phyloP scores from a whole-genome alignment of 192 early-diverging fungal species.

The Backusella circina region DNA sequence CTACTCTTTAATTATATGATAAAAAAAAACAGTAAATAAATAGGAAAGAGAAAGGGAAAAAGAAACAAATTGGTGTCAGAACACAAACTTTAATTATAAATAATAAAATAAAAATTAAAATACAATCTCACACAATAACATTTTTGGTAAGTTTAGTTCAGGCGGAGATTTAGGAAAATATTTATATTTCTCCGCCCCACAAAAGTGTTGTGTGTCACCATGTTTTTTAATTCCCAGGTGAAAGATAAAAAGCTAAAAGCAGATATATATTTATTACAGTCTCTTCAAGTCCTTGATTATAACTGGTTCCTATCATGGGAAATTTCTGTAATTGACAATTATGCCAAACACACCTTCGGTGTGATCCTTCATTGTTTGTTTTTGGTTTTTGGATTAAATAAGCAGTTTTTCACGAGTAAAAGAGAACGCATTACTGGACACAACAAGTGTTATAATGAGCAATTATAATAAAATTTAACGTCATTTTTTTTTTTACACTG shows the following conservation, averaged over 20 bases:
- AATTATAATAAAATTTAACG: too few relatives aligned
- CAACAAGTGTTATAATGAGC: too few relatives aligned
- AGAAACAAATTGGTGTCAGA: neutral
- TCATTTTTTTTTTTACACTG: too few relatives aligned
- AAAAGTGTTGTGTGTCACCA: neutral
- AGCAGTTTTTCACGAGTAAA: too few relatives aligned
- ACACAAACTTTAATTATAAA: slow-evolving; percentile 5
- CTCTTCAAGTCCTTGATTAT: neutral
- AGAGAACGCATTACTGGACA: too few relatives aligned
- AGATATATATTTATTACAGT: neutral
- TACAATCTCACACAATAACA: neutral
- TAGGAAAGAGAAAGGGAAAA: neutral
- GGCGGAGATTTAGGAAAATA: neutral
- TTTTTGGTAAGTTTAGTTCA: neutral
- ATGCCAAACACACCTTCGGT: neutral
- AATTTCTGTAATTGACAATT: neutral
- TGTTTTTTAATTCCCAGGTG: neutral
- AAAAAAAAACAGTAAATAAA: neutral
- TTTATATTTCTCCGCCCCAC: neutral
- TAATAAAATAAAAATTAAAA: neutral
- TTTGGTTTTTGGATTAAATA: neutral
- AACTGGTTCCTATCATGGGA: neutral
- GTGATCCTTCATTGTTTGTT: neutral
- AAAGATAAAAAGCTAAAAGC: neutral
- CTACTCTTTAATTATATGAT: neutral